Evolutionary conservation across 192 early-diverging fungal species (phyloP).

Genomic region (Backusella westeae): DNA sequence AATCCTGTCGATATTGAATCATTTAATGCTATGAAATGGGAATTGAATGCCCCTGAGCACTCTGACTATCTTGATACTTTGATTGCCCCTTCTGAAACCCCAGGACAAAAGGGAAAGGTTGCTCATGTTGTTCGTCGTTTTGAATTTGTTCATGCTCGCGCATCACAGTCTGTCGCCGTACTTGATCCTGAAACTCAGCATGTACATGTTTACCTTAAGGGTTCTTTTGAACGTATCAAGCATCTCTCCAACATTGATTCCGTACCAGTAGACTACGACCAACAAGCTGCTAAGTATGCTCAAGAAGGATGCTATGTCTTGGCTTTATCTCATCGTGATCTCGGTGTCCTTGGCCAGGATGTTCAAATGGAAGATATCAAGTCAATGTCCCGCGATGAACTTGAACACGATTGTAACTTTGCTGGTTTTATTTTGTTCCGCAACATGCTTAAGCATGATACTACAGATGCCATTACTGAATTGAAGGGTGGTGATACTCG

Average conservation of each 20-base stretch:
- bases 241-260: constrained; percentile 42
- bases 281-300: constrained; percentile 55
- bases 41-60: constrained; percentile 23
- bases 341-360: constrained; percentile 47
- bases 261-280: constrained; percentile 58
- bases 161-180: constrained; percentile 71
- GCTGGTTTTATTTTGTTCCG: constrained; percentile 71
- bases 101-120: constrained; percentile 21
- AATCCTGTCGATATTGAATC: constrained; percentile 80
- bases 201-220: constrained; percentile 71
- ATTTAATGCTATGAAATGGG: constrained; percentile 63
- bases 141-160: constrained; percentile 75
- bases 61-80: constrained; percentile 50
- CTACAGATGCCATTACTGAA: constrained; percentile 60
- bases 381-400: constrained; percentile 48
- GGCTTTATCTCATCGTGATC: constrained; percentile 61
- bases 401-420: constrained; percentile 56
- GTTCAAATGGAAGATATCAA: constrained; percentile 38
- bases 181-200: constrained; percentile 50
- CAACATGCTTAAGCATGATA: constrained; percentile 76
- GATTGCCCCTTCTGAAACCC: constrained; percentile 33
- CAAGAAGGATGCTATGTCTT: constrained; percentile 80
- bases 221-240: constrained; percentile 74
- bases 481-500: constrained; percentile 66
- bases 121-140: constrained; percentile 65